Conservation (phyloP, 192 early-diverging fungal genomes). For the Chytriomyces sp. region DNA sequence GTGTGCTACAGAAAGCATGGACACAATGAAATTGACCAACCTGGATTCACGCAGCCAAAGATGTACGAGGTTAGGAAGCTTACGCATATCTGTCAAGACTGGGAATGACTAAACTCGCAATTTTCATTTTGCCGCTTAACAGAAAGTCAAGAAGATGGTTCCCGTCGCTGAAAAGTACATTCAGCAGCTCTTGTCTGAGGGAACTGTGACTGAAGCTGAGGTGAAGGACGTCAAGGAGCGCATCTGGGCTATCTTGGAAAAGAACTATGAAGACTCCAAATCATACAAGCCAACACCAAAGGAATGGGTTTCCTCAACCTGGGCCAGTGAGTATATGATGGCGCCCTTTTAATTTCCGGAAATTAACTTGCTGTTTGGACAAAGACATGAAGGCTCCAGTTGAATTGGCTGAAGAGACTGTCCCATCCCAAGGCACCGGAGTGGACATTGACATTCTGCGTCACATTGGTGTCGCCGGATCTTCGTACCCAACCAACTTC, state of each 20-base stretch:
- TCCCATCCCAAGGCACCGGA: constrained; percentile 70
- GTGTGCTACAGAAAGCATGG: constrained; percentile 98
- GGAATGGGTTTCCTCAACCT: constrained; percentile 95
- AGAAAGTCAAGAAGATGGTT: constrained; percentile 80
- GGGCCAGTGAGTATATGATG: constrained; percentile 68
- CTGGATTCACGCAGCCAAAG: constrained; percentile 96
- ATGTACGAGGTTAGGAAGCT: constrained; percentile 76
- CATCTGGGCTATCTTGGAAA: constrained; percentile 90
- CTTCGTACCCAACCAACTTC: constrained; percentile 83
- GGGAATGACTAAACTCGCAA: background rate
- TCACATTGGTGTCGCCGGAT: constrained; percentile 83
- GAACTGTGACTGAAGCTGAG: constrained; percentile 79
- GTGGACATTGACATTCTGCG: constrained; percentile 74
- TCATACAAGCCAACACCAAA: constrained; percentile 85
- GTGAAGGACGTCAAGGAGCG: constrained; percentile 89
- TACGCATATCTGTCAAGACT: background rate
- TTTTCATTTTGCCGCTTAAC: background rate
- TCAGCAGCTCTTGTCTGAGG: constrained; percentile 81
- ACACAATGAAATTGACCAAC: constrained; percentile 99
- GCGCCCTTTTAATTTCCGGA: background rate
- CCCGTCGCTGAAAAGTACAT: constrained; percentile 88
- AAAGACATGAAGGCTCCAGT: constrained; percentile 80
- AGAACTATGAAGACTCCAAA: constrained; percentile 88
- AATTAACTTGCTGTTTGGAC: constrained; percentile 18
- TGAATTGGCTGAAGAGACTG: constrained; percentile 74